Conservation (phyloP, 2,329 filamentous ascomycete species). For the Blastomyces parvus region DNA sequence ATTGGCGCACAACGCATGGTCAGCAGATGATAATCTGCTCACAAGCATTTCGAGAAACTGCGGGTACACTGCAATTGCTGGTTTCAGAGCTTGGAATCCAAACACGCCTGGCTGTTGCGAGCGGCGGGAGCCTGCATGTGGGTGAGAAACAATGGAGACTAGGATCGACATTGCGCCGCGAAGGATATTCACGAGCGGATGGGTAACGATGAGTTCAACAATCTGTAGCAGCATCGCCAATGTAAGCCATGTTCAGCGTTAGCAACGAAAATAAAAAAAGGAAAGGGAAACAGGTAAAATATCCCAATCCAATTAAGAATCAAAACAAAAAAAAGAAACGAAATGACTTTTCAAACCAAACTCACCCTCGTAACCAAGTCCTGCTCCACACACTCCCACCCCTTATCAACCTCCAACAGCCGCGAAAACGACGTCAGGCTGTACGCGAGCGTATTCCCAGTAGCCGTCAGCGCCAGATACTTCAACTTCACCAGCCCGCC, state of each 20-base stretch:
- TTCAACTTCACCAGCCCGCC: slow-evolving; percentile 75
- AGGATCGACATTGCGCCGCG: slow-evolving; percentile 94
- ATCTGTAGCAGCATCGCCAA: slow-evolving; percentile 40
- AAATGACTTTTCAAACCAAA: slow-evolving; percentile 5
- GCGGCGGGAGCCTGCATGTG: slow-evolving; percentile 48
- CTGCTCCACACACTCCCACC: slow-evolving; percentile 63
- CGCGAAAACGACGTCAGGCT: slow-evolving; percentile 80
- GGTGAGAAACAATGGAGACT: slow-evolving; percentile 83
- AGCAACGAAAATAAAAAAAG: neutral
- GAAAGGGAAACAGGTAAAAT: neutral
- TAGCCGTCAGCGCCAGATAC: slow-evolving; percentile 71
- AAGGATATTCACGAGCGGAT: slow-evolving; percentile 94
- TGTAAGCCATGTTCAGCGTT: neutral
- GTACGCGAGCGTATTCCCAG: slow-evolving; percentile 92
- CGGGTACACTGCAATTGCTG: slow-evolving; percentile 80
- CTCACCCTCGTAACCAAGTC: slow-evolving; percentile 51
- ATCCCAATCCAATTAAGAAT: neutral
- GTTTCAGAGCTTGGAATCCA: slow-evolving; percentile 85
- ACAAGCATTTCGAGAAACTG: slow-evolving; percentile 94
- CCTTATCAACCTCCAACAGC: slow-evolving; percentile 90
- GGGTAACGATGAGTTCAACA: slow-evolving; percentile 86
- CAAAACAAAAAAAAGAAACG: neutral
- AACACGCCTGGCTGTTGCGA: slow-evolving; percentile 53
- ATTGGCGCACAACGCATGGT: slow-evolving; percentile 92
- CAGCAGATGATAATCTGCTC: slow-evolving; percentile 79